Conservation (phyloP, 108 stramenopile species). For the Cylindrotheca fusiformis region DNA sequence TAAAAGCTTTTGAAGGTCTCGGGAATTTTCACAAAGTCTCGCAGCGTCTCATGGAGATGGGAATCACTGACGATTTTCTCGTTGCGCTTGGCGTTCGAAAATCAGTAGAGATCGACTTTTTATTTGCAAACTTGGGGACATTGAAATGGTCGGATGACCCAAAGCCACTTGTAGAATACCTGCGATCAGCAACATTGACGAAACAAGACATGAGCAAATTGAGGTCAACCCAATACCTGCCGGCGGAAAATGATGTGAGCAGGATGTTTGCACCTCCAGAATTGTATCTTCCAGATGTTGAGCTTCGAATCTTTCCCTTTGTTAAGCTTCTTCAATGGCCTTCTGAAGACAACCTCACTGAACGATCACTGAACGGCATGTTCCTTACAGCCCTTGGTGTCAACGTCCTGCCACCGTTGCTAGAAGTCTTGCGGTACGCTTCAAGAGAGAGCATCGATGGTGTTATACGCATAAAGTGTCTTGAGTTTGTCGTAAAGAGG, state of each 20-base stretch:
- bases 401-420: conserved; percentile 50
- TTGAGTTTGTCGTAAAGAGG: conserved; percentile 57
- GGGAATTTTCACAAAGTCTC: conserved; percentile 53
- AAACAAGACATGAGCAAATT: conserved; percentile 56
- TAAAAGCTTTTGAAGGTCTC: conserved; percentile 63
- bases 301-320: conserved; percentile 63
- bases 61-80: conserved; percentile 67
- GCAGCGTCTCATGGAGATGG: conserved; percentile 32
- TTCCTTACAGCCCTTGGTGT: conserved; percentile 63
- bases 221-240: conserved; percentile 58
- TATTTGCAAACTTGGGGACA: conserved; percentile 66
- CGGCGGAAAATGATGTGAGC: conserved; percentile 54
- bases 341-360: conserved; percentile 51
- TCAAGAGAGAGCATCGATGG: conserved; percentile 33
- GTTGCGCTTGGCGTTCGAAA: conserved; percentile 67
- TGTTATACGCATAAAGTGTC: conserved; percentile 29
- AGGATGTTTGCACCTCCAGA: conserved; percentile 56
- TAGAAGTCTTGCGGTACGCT: conserved; percentile 43
- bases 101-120: conserved; percentile 70
- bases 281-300: conserved; percentile 41
- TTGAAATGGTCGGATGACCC: conserved; percentile 67
- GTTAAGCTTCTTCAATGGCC: conserved; percentile 72
- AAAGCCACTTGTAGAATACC: conserved; percentile 69
- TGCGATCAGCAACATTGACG: conserved; percentile 56
- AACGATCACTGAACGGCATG: conserved; percentile 46